Evolutionary conservation across 176 grass and related monocot genomes (phyloP).

Genomic region (bread wheat (Triticum aestivum)): IWGSC_CS_RefSeq_v2.1 NC_057797.1:613901794-613902293

Average conservation of each 20-base stretch:
- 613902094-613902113: neutral
- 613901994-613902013: neutral
- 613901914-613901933: slow-evolving; percentile 42
- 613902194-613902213: slow-evolving; percentile 1
- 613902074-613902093: neutral
- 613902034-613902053: neutral
- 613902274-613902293: neutral
- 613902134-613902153: neutral
- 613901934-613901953: slow-evolving; percentile 24
- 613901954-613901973: slow-evolving; percentile 16
- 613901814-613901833: slow-evolving; percentile 45
- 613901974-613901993: slow-evolving; percentile 9
- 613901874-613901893: slow-evolving; percentile 1
- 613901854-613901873: slow-evolving; percentile 11
- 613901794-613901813: slow-evolving; percentile 75
- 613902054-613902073: slow-evolving; percentile 19
- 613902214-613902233: neutral
- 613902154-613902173: neutral
- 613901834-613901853: slow-evolving; percentile 22
- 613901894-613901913: slow-evolving; percentile 25
- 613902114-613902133: neutral
- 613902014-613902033: slow-evolving; percentile 14
- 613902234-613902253: neutral
- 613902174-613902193: neutral
- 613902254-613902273: slow-evolving; percentile 3